Evolutionary conservation across 495 filamentous ascomycete genomes (phyloP).

Genomic region (Talaromyces proteolyticus): DNA sequence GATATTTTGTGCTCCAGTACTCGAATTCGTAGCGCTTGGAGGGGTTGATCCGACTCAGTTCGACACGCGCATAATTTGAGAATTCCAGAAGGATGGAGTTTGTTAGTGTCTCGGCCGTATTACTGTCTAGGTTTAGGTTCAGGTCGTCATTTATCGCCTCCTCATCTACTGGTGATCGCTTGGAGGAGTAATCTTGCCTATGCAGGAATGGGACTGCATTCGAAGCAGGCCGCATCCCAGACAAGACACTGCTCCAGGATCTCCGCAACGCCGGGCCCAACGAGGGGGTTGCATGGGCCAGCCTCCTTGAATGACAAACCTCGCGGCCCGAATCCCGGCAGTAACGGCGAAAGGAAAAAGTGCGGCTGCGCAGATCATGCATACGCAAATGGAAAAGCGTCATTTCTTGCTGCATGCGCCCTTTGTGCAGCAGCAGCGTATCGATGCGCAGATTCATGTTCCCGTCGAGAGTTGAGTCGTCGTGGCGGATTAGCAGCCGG

Average conservation of each 20-base stretch:
- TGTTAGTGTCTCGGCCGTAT: slow-evolving; percentile 30
- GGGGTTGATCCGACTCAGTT: slow-evolving; percentile 64
- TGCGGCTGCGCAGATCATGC: slow-evolving; percentile 80
- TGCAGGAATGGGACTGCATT: too few species aligned
- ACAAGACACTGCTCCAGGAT: slow-evolving; percentile 71
- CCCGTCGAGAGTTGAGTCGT: slow-evolving; percentile 85
- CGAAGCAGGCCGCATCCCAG: slow-evolving; percentile 56
- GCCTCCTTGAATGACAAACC: slow-evolving; percentile 79
- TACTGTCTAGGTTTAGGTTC: slow-evolving; percentile 17
- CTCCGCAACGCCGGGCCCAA: slow-evolving; percentile 53
- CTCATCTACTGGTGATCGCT: too few species aligned
- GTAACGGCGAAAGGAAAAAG: slow-evolving; percentile 89
- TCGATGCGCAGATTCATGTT: slow-evolving; percentile 97
- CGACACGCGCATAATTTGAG: slow-evolving; percentile 93
- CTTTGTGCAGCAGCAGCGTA: slow-evolving; percentile 56
- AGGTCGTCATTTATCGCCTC: slow-evolving; percentile 30
- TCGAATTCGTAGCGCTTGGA: slow-evolving; percentile 83
- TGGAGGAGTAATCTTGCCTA: too few species aligned
- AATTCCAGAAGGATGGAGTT: slow-evolving; percentile 88
- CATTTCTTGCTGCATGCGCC: slow-evolving; percentile 54
- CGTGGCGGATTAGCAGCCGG: slow-evolving; percentile 78
- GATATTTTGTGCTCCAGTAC: slow-evolving; percentile 84
- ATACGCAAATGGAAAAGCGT: slow-evolving; percentile 94
- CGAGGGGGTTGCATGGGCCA: slow-evolving; percentile 49
- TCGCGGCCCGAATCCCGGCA: slow-evolving; percentile 90